A percentile compares a stretch with the other conserved stretches of the same genome.
Evolutionary conservation across 164 flowering plant species (phyloP).

Genomic region (Brasenia schreberi): DNA sequence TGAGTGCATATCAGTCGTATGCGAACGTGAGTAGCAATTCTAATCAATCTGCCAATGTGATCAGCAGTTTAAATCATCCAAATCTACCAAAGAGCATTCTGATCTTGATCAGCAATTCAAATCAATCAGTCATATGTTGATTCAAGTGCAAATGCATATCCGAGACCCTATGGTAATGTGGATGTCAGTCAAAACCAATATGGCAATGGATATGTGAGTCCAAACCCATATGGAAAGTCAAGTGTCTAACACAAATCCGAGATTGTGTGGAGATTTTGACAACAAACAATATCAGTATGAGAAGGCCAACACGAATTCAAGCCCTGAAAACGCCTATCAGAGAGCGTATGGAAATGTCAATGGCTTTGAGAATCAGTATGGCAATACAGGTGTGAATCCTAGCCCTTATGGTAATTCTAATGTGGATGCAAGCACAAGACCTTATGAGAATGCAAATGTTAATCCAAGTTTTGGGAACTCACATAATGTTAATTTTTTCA

Average conservation of each 20-base stretch:
- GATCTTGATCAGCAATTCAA: not conserved
- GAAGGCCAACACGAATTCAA: not conserved
- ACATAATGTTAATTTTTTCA: not conserved
- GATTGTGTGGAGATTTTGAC: not conserved
- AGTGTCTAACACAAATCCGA: not conserved
- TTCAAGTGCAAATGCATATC: not conserved
- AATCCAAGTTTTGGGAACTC: not conserved
- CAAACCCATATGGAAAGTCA: not conserved
- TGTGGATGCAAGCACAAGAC: not conserved
- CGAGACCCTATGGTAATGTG: not conserved
- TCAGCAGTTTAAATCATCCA: too few relatives aligned
- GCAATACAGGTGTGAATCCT: not conserved
- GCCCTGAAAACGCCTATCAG: not conserved
- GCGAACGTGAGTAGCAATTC: too few relatives aligned
- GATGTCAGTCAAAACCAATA: not conserved
- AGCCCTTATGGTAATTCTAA: not conserved
- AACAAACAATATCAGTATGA: too few relatives aligned
- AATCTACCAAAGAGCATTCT: not conserved
- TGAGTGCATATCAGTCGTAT: not conserved
- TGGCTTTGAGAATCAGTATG: too few relatives aligned
- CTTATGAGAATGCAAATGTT: not conserved
- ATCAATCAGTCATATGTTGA: not conserved
- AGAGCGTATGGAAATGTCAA: too few relatives aligned
- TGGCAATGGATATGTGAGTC: not conserved
- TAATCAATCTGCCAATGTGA: not conserved